These are phyloP conservation scores for Volvox carteri DNA, from an alignment of 163 green algal species.

Conservation along the genomic window DNA sequence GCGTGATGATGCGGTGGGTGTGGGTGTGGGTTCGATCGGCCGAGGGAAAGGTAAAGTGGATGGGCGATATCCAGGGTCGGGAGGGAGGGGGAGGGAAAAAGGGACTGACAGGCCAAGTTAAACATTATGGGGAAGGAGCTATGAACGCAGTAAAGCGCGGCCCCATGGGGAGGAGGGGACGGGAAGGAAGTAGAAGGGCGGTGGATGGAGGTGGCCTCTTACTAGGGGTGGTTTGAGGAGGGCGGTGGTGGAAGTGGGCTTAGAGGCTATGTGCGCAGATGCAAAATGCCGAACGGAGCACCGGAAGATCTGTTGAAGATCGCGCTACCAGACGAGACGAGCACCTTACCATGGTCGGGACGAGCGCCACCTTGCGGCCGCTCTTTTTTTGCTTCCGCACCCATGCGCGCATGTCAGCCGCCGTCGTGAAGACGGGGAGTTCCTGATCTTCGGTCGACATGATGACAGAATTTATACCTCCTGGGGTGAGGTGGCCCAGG, in stretches of 20 bases:
- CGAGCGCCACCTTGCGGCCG: conserved; percentile 86
- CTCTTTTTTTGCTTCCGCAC: conserved; percentile 70
- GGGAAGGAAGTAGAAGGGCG: not conserved
- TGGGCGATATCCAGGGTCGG: too few species aligned
- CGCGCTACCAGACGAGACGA: not conserved
- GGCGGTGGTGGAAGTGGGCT: not conserved
- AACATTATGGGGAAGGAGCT: not conserved
- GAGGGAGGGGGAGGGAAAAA: not conserved
- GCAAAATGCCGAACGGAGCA: too few species aligned
- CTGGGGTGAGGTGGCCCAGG: too few species aligned
- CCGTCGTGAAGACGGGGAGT: conserved; percentile 60
- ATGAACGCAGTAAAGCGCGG: not conserved
- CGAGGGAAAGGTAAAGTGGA: not conserved
- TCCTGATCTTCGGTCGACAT: conserved; percentile 26
- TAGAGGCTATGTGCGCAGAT: not conserved
- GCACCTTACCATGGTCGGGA: conserved; percentile 92
- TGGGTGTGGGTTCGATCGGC: not conserved
- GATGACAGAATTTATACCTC: not conserved
- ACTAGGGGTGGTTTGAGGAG: not conserved
- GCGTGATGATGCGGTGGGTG: conserved; percentile 28
- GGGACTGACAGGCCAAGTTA: not conserved
- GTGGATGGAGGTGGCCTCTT: not conserved
- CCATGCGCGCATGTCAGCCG: conserved; percentile 81
- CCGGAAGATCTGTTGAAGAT: too few species aligned
- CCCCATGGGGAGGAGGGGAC: not conserved